phyloP scores from a whole-genome alignment of 306 rosid genomes.

The Mucuna pruriens region DNA sequence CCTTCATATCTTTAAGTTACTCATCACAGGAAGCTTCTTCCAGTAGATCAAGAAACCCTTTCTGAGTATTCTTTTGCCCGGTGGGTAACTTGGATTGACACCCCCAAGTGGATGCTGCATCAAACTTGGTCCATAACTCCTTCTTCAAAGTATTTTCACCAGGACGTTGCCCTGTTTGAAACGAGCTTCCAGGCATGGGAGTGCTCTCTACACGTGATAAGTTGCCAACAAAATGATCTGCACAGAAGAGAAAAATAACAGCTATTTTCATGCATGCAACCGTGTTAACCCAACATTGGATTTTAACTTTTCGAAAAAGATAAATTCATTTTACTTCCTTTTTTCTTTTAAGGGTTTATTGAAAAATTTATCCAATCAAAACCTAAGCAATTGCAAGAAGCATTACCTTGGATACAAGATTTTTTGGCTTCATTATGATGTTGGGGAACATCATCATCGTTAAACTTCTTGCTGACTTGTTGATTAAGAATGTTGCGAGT shows the following conservation, averaged over 20 bases:
- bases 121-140: conserved; percentile 90
- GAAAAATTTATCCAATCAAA: not conserved
- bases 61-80: conserved; percentile 40
- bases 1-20: conserved; percentile 28
- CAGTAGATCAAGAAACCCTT: conserved; percentile 80
- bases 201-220: conserved; percentile 54
- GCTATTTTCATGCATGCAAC: conserved; percentile 19
- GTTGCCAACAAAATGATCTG: conserved; percentile 52
- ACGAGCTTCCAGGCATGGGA: conserved; percentile 64
- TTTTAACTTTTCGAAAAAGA: no score
- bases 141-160: conserved; percentile 94
- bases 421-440: conserved; percentile 45
- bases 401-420: conserved; percentile 56
- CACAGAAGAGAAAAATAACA: conserved; percentile 5
- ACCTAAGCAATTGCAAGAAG: not conserved
- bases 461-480: conserved; percentile 35
- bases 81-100: conserved; percentile 38
- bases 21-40: conserved; percentile 81
- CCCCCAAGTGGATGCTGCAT: conserved; percentile 67
- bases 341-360: no score
- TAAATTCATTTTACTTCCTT: no score
- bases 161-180: conserved; percentile 60
- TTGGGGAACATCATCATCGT: conserved; percentile 35
- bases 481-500: conserved; percentile 19
- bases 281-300: conserved; percentile 20